These are phyloP conservation scores for Cutaneotrichosporon mucoides DNA, from an alignment of 1,284 basidiomycete genomes.

Conservation along the genomic window DNA sequence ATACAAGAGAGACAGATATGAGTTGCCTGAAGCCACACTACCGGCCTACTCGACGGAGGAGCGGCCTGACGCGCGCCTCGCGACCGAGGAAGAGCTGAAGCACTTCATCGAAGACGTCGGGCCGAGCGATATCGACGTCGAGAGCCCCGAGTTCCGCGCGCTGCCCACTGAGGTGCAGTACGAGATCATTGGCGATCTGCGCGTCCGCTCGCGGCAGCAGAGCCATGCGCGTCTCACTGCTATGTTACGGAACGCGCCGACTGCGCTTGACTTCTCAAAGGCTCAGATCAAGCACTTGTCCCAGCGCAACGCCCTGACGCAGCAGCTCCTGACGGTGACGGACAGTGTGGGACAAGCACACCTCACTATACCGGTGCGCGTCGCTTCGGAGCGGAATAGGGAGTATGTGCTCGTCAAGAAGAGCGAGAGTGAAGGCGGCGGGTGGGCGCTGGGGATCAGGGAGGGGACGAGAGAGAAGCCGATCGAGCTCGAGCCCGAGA, in stretches of 20 bases:
- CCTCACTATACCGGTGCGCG: conserved; percentile 82
- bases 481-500: conserved; percentile 61
- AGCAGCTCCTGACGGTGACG: conserved; percentile 89
- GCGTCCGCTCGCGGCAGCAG: conserved; percentile 88
- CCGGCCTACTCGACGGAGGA: conserved; percentile 52
- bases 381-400: conserved; percentile 89
- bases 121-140: conserved; percentile 85
- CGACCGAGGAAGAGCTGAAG: conserved; percentile 86
- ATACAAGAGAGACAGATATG: conserved; percentile 67
- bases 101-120: conserved; percentile 88
- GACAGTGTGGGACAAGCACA: conserved; percentile 83
- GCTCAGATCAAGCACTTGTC: conserved; percentile 88
- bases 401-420: conserved; percentile 93
- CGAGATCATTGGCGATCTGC: conserved; percentile 94
- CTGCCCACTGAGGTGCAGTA: conserved; percentile 95
- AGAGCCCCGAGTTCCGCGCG: conserved; percentile 76
- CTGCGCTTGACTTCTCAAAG: conserved; percentile 90
- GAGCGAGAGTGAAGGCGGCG: conserved; percentile 68
- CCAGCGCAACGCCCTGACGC: conserved; percentile 86
- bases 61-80: conserved; percentile 79
- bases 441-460: conserved; percentile 87
- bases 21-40: conserved; percentile 62
- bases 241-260: conserved; percentile 77
- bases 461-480: conserved; percentile 75
- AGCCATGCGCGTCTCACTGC: conserved; percentile 85